Conservation (phyloP, 1,139 yeast species). For the Magnusiomyces tetraspermus region DNA sequence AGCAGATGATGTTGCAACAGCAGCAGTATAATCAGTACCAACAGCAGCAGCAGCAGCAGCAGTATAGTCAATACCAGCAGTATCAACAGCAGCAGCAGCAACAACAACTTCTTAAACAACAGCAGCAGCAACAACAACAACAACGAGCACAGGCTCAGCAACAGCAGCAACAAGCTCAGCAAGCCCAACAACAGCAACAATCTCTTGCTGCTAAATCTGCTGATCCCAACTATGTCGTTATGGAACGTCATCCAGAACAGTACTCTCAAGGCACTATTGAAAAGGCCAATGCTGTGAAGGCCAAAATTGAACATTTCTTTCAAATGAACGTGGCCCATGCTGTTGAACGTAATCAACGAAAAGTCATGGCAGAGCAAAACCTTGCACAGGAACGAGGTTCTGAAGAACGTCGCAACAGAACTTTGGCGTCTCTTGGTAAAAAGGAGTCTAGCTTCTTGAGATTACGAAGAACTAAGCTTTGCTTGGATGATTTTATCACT, state of each 20-base stretch:
- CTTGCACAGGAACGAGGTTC: conserved; percentile 49
- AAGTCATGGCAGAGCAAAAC: conserved; percentile 52
- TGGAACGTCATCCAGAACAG: conserved; percentile 79
- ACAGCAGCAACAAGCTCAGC: no score
- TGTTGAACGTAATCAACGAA: conserved; percentile 59
- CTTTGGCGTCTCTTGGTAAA: conserved; percentile 53
- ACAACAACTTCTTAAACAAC: conserved; percentile 14
- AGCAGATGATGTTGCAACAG: conserved; percentile 14
- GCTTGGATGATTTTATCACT: conserved; percentile 55
- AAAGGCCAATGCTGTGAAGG: conserved; percentile 54
- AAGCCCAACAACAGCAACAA: conserved; percentile 10
- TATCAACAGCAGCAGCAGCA: conserved; percentile 13
- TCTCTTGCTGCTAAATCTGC: conserved; percentile 12
- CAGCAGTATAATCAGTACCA: conserved; percentile 11
- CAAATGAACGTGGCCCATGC: conserved; percentile 65
- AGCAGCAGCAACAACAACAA: conserved; percentile 18
- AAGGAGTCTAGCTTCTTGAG: conserved; percentile 63
- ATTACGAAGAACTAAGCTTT: conserved; percentile 52
- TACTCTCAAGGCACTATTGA: conserved; percentile 48
- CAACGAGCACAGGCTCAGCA: conserved; percentile 13
- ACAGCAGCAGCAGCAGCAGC: conserved; percentile 17
- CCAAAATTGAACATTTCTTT: conserved; percentile 56
- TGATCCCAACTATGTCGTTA: conserved; percentile 45
- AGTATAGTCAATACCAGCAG: conserved; percentile 14
- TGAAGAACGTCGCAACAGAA: conserved; percentile 60